phyloP scores from a whole-genome alignment of 495 filamentous ascomycete genomes.

The Penicillium dipodomyicola region DNA sequence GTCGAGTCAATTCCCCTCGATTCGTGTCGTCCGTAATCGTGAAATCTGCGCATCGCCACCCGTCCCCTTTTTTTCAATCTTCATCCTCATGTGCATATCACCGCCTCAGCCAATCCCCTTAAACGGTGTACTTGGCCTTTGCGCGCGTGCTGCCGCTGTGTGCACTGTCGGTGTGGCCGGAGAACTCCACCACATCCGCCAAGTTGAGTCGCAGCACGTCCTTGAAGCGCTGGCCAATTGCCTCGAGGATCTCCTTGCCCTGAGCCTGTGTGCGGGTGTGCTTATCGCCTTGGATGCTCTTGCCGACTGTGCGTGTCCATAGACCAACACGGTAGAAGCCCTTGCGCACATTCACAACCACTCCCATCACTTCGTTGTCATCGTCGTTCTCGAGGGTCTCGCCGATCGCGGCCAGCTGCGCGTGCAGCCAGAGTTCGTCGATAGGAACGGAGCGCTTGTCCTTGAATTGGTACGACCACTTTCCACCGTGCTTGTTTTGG shows the following conservation, averaged over 20 bases:
- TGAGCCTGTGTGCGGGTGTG: constrained; percentile 70
- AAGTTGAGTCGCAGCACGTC: constrained; percentile 74
- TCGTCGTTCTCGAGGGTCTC: constrained; percentile 92
- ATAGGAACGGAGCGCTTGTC: constrained; percentile 87
- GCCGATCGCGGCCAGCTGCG: constrained; percentile 93
- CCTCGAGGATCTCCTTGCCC: constrained; percentile 75
- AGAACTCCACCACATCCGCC: constrained; percentile 83
- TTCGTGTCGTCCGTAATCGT: constrained; percentile 16
- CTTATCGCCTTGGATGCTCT: constrained; percentile 71
- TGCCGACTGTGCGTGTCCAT: constrained; percentile 90
- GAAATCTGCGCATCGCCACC: constrained; percentile 6
- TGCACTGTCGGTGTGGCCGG: constrained; percentile 90
- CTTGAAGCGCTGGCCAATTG: constrained; percentile 88
- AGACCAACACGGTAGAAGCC: constrained; percentile 93
- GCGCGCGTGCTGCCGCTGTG: constrained; percentile 90
- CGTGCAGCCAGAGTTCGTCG: constrained; percentile 95
- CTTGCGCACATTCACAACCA: constrained; percentile 97
- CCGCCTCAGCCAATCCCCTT: constrained; percentile 23
- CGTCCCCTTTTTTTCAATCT: constrained; percentile 6
- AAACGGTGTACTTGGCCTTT: constrained; percentile 90
- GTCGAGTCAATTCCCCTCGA: constrained; percentile 11
- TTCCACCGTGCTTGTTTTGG: constrained; percentile 98
- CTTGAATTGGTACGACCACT: constrained; percentile 97
- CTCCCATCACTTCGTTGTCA: constrained; percentile 97
- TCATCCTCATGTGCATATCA: constrained; percentile 3